Evolutionary conservation across 2,329 filamentous ascomycete species (phyloP).

Genomic region (Neonectria hederae): DNA sequence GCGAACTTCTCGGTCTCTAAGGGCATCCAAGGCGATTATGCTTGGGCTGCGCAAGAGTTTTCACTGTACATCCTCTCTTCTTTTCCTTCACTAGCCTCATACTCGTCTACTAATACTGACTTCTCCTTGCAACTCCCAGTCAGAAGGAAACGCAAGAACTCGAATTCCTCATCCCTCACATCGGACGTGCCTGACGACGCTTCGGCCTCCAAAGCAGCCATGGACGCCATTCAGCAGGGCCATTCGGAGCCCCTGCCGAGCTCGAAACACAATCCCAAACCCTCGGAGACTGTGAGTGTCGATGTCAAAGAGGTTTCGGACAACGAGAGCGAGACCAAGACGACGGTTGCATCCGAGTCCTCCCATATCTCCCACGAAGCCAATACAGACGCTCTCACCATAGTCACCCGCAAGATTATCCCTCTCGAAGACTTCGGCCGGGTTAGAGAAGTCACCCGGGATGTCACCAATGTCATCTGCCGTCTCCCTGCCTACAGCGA

Average conservation of each 20-base stretch:
- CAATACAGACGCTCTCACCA: conserved; percentile 16
- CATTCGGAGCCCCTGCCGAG: not conserved
- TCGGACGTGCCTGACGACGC: conserved; percentile 7
- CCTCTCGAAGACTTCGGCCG: conserved; percentile 21
- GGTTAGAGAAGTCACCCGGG: conserved; percentile 28
- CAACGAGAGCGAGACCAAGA: conserved; percentile 17
- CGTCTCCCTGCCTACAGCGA: conserved; percentile 35
- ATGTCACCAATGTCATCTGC: conserved; percentile 31
- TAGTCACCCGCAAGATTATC: not conserved
- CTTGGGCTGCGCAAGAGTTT: conserved; percentile 16
- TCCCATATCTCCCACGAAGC: not conserved
- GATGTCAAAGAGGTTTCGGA: conserved; percentile 7
- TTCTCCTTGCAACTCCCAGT: not conserved
- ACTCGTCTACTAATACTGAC: not conserved
- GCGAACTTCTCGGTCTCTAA: not conserved
- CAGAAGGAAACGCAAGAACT: conserved; percentile 18
- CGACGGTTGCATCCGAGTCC: not conserved
- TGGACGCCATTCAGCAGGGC: conserved; percentile 11
- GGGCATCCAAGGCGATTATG: conserved; percentile 17
- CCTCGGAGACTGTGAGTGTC: not conserved
- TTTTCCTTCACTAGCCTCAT: not conserved
- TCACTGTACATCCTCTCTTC: conserved; percentile 3
- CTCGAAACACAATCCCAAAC: not conserved
- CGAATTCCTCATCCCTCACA: conserved; percentile 7
- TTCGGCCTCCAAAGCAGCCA: not conserved